Conservation (phyloP, 1,139 yeast genomes). For the Geotrichum bryndzae region DNA sequence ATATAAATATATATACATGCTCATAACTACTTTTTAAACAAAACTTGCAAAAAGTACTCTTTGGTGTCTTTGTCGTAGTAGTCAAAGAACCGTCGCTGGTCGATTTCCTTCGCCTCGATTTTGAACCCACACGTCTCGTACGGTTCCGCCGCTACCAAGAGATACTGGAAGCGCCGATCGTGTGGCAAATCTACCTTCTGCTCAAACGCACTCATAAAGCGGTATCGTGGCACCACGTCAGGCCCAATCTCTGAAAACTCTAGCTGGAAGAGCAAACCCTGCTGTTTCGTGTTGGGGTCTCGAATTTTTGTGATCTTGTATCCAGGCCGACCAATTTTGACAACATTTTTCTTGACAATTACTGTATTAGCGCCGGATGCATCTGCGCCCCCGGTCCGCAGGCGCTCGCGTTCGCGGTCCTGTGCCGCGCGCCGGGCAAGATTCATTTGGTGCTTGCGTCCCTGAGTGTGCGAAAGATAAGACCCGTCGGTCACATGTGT, state of each 20-base stretch:
- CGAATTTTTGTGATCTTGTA: conserved; percentile 62
- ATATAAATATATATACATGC: not conserved
- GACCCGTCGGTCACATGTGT: conserved; percentile 71
- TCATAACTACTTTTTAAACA: conserved; percentile 3
- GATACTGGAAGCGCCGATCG: conserved; percentile 50
- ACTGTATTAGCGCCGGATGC: conserved; percentile 21
- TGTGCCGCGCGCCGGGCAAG: conserved; percentile 50
- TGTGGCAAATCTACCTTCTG: conserved; percentile 44
- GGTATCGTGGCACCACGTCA: conserved; percentile 51
- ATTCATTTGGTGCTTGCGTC: conserved; percentile 66
- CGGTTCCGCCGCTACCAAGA: conserved; percentile 78
- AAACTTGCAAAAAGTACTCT: conserved; percentile 57
- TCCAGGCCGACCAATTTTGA: conserved; percentile 66
- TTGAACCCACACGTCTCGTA: conserved; percentile 71
- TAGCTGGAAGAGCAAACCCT: conserved; percentile 58
- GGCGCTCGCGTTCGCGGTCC: conserved; percentile 24
- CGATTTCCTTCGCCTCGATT: conserved; percentile 56
- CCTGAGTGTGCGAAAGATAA: conserved; percentile 73
- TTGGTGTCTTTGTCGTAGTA: conserved; percentile 63
- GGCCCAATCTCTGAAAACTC: conserved; percentile 48
- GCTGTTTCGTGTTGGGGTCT: conserved; percentile 49
- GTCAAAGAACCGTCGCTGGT: conserved; percentile 56
- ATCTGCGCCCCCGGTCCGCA: conserved; percentile 3
- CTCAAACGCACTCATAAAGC: conserved; percentile 73
- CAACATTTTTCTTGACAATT: conserved; percentile 45